A percentile compares a stretch with the other conserved stretches of the same genome.
These are phyloP conservation scores for Eucalyptus viminalis DNA, from an alignment of 345 rosid genomes.

Conservation along the genomic window DNA sequence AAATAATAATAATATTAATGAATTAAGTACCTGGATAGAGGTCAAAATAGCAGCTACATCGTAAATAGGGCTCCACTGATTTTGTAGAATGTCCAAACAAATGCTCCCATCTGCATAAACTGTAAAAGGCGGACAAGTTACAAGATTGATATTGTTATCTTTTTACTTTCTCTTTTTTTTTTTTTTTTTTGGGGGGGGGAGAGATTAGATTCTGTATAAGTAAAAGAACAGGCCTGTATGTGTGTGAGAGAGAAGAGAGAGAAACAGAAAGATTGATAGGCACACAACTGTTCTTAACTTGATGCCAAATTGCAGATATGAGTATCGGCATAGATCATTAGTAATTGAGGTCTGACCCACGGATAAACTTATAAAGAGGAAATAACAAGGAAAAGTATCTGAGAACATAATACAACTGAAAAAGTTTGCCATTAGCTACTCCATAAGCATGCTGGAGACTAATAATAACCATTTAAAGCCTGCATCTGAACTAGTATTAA, in stretches of 20 bases:
- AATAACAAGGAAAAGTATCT: background rate
- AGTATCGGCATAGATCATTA: background rate
- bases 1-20: background rate
- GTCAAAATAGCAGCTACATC: constrained; percentile 84
- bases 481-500: background rate
- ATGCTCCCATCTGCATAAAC: constrained; percentile 89
- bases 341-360: background rate
- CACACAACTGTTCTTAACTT: background rate
- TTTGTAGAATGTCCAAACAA: constrained; percentile 78
- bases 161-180: background rate
- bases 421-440: background rate
- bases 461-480: background rate
- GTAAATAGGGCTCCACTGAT: constrained; percentile 83
- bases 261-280: background rate
- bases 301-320: background rate
- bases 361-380: background rate
- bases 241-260: background rate
- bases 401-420: background rate
- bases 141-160: background rate
- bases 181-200: background rate
- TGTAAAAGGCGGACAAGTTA: background rate
- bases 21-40: constrained; percentile 52
- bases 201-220: background rate
- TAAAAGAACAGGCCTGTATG: background rate
- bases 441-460: background rate